These are phyloP conservation scores for Suillus subaureus DNA, from an alignment of 768 basidiomycete genomes.

Conservation along the genomic window DNA sequence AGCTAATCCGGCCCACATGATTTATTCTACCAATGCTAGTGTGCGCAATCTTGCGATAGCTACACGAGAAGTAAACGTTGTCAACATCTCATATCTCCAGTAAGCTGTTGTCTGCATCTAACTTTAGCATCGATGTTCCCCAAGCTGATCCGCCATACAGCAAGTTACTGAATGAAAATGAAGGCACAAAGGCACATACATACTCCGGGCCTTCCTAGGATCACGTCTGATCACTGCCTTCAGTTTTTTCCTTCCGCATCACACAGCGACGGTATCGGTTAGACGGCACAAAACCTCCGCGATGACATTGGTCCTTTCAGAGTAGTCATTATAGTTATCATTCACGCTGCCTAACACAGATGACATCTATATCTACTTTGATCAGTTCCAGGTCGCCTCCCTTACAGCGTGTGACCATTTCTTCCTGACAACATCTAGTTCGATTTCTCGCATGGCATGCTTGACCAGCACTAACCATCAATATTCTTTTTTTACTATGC, in stretches of 20 bases:
- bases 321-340: neutral
- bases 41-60: no score
- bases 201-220: no score
- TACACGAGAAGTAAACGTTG: neutral
- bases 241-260: neutral
- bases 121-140: neutral
- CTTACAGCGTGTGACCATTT: neutral
- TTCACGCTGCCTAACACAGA: neutral
- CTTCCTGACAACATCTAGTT: neutral
- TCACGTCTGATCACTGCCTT: neutral
- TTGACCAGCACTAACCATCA: neutral
- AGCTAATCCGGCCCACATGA: neutral
- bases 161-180: neutral
- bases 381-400: neutral
- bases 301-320: neutral
- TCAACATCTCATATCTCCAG: neutral
- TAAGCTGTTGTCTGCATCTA: neutral
- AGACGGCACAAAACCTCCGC: neutral
- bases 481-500: neutral
- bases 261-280: neutral
- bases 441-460: neutral
- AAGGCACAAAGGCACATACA: neutral
- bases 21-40: neutral
- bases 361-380: neutral
- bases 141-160: neutral